Evolutionary conservation across 2,329 filamentous ascomycete species (phyloP), one percentile per base, ranked within the genome.

Genomic region (Xylariaceae sp.): DNA sequence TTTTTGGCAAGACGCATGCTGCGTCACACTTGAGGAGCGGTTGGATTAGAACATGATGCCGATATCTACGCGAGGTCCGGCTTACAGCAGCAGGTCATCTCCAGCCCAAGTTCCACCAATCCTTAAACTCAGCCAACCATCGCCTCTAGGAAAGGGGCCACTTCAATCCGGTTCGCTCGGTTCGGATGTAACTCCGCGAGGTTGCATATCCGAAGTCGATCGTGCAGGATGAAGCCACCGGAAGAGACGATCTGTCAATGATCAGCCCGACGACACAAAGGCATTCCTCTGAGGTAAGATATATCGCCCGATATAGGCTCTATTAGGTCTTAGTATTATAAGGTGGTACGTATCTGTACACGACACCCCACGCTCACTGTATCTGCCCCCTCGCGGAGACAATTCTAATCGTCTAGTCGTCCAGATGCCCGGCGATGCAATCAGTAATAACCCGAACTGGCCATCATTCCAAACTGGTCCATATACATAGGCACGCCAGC

Each of bases 381-480:
- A 34, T 34, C 39, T 47, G 36, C 15, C 32, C 32, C n/a, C 16
- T 47, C 15, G 49, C 32, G 58, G 32, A 34, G 32, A 34, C 32
- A 15, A 13, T 10, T 34, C 32, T 34, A 34, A 9, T 9, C 3
- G 32, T 15, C 32, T 15, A 34, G 32, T 13, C 19, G 19, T 26
- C 16, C 29, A 21, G 21, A 37, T 15, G 12, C 47, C 30, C 16
- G n/a, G 3, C 13, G 8, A 42, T 12, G 10, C 29, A 15, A 10
- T 43, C 5, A 18, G 16, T 2, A 15, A 29, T 9, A 21, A n/a
- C 26, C 40, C 30, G 7, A 21, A 18, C 13, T 34, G 32, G 9
- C 12, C 34, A 36, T 41, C 26, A 40, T 34, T 12, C 51, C 51
- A 19, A 41, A 54, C 26, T 49, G 47, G 16, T 54, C 51, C 3